Base-by-base conservation (phyloP, 352 stramenopile species). In the Phytophthora meadii region DNA sequence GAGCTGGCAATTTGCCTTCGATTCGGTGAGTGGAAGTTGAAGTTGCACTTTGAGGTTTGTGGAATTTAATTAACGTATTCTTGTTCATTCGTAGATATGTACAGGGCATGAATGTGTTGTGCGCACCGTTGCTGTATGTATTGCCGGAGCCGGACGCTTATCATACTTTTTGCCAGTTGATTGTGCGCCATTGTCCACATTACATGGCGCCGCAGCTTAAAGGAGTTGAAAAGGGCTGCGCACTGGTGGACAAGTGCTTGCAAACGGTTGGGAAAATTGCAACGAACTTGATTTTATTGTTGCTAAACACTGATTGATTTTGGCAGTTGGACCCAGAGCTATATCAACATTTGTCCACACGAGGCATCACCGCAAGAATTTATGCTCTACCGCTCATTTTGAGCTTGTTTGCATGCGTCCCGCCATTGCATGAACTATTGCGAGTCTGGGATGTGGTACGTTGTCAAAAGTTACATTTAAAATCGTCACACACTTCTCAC, bases 91-190 rank as follows among this genome's bases (percentile, higher is more conserved):
- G 30, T 47, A 86, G 81, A 56, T 98, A 98, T 59, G 92, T 98
- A n/a, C 92, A 98, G 65, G 92, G 92, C 41, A 97, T 98, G 89
- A 98, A 97, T 61, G 81, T 97, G 22, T 54, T 98, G 15, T 96
- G 87, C 54, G 91, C 88, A 11, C 89, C 92, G 44, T 69, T 98
- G 42, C 70, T 98, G n/a, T 98, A 96, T 65, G 89, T 96, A n/a
- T 82, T 98, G 74, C 88, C 92, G 3, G 92, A 97, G 48, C 72
- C 88, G 12, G 92, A 98, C 44, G 92, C 92, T 17, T 98, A 97
- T 64, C 87, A 89, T 47, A 93, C 84, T n/a, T 98, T 98, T 54
- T 89, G 88, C 51, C 79, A 89, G 48, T 75, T 98, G 24, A 84
- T 98, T 46, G 82, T 89, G 27, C 74, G 84, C 24, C 91, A 98